Evolutionary conservation across 164 flowering plant species (phyloP).

Genomic region (Vitis cinerea): DNA sequence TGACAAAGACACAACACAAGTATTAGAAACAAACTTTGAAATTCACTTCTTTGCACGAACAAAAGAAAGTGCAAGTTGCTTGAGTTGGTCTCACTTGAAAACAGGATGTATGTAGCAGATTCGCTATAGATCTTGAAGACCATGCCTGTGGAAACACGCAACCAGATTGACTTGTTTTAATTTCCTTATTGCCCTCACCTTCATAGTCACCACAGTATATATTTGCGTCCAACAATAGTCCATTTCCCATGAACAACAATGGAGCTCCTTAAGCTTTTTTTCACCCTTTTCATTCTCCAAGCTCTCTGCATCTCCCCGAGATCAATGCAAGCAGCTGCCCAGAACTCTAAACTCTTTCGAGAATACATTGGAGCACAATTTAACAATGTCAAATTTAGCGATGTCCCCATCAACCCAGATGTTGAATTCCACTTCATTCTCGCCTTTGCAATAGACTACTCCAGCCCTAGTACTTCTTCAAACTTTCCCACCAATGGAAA

Average conservation of each 20-base stretch:
- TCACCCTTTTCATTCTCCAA: conserved; percentile 22
- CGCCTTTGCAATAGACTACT: conserved; percentile 32
- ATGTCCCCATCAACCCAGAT: conserved; percentile 24
- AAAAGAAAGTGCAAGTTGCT: too few species aligned
- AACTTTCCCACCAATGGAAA: conserved; percentile 57
- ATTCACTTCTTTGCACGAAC: too few species aligned
- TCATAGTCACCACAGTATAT: too few species aligned
- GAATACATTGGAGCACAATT: conserved; percentile 31
- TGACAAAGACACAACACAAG: too few species aligned
- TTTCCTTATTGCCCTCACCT: too few species aligned
- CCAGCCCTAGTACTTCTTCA: conserved; percentile 17
- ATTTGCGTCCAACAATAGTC: too few species aligned
- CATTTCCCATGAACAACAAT: conserved; percentile 5
- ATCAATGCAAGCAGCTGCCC: conserved; percentile 1
- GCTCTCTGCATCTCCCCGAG: conserved; percentile 6
- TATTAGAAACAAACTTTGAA: too few species aligned
- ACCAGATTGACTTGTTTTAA: too few species aligned
- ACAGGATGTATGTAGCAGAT: too few species aligned
- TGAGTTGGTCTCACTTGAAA: too few species aligned
- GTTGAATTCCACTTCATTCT: conserved; percentile 29
- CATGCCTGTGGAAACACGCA: too few species aligned
- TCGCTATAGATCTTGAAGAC: too few species aligned
- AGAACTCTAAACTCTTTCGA: conserved; percentile 24
- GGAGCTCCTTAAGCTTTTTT: conserved; percentile 13
- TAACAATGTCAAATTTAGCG: conserved; percentile 16